Conservation (phyloP, 768 basidiomycete genomes). For the Boletus sp. region DNA sequence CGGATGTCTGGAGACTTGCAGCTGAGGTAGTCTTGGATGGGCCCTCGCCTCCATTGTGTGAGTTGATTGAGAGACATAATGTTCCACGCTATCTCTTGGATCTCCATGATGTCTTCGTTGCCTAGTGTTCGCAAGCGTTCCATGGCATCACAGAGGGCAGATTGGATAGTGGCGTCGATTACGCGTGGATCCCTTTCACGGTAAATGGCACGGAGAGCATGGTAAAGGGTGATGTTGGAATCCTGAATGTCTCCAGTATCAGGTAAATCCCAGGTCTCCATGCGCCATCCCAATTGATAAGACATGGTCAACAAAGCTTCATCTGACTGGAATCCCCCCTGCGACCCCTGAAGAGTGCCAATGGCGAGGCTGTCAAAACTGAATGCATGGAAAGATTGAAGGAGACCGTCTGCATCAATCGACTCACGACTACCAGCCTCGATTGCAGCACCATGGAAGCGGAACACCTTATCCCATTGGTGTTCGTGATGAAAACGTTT, state of each 20-base stretch:
- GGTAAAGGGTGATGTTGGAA: slow-evolving; percentile 66
- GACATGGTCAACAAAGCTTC: slow-evolving; percentile 47
- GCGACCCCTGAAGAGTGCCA: slow-evolving; percentile 50
- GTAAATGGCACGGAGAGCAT: slow-evolving; percentile 77
- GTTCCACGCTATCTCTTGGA: slow-evolving; percentile 63
- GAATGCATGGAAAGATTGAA: slow-evolving; percentile 82
- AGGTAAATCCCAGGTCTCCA: slow-evolving; percentile 93
- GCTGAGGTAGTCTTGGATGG: slow-evolving; percentile 27
- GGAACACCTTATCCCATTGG: slow-evolving; percentile 90
- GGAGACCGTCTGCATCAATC: slow-evolving; percentile 58
- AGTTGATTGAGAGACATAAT: slow-evolving; percentile 84
- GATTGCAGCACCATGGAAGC: slow-evolving; percentile 81
- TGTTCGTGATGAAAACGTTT: slow-evolving; percentile 90
- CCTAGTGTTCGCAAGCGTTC: slow-evolving; percentile 61
- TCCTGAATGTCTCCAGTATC: slow-evolving; percentile 45
- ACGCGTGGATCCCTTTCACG: slow-evolving; percentile 61
- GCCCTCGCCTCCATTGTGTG: slow-evolving; percentile 52
- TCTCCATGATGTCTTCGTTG: slow-evolving; percentile 77
- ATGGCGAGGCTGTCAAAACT: slow-evolving; percentile 91
- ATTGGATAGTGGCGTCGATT: slow-evolving; percentile 50
- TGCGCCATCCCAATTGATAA: slow-evolving; percentile 90
- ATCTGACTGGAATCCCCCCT: slow-evolving; percentile 31
- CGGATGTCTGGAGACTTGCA: slow-evolving; percentile 33
- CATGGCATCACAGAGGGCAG: slow-evolving; percentile 59
- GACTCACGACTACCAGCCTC: slow-evolving; percentile 54